phyloP scores from a whole-genome alignment of 2,329 filamentous ascomycete genomes.

The Diaporthe caulivora region DNA sequence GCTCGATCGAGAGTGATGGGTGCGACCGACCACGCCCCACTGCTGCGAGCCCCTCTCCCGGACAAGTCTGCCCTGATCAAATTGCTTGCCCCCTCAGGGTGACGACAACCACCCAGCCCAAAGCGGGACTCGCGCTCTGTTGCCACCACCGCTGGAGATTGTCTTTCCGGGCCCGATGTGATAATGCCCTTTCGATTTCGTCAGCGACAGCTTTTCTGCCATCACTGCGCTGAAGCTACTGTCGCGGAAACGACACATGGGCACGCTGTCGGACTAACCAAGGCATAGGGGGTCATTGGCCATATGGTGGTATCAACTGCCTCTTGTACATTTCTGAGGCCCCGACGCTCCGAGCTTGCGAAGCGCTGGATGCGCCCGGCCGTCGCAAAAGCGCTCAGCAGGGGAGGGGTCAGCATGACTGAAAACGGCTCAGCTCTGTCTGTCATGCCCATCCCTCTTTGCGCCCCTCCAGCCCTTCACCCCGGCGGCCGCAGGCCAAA shows the following conservation, averaged over 20 bases:
- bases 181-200: neutral
- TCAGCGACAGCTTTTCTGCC: neutral
- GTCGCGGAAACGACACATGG: neutral
- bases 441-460: neutral
- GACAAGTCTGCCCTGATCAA: constrained; percentile 21
- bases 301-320: neutral
- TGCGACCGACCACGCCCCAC: constrained; percentile 29
- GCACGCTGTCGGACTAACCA: neutral
- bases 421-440: constrained; percentile 32
- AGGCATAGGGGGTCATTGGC: neutral
- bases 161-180: neutral
- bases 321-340: neutral
- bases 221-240: neutral
- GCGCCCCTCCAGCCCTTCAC: constrained; percentile 6
- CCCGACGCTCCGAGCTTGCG: constrained; percentile 9
- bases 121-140: neutral
- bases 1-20: constrained; percentile 33
- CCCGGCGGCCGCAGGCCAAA: constrained; percentile 30
- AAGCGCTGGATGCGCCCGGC: constrained; percentile 38
- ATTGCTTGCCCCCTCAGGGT: constrained; percentile 21
- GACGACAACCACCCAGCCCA: constrained; percentile 22
- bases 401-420: constrained; percentile 32
- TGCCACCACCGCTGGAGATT: constrained; percentile 3
- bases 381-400: constrained; percentile 29
- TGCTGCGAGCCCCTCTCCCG: constrained; percentile 9